Evolutionary conservation across 2,329 filamentous ascomycete species (phyloP).

Genomic region (Aschersonia sp.): DNA sequence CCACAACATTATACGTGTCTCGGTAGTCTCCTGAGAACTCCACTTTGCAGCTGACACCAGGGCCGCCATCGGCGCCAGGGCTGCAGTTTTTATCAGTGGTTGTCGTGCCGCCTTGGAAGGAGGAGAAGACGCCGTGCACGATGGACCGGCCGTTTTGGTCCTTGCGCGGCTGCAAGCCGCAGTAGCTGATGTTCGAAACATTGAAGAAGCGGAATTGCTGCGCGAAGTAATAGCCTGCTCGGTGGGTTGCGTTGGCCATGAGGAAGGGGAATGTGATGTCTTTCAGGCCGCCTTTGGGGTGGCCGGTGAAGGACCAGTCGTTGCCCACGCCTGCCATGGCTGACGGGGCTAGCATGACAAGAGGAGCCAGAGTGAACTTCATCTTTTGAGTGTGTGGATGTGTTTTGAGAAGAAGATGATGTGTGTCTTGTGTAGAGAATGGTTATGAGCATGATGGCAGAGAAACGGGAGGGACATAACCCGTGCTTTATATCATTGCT

Average conservation of each 20-base stretch:
- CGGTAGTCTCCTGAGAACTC: constrained; percentile 7
- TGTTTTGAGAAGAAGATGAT: too few species aligned
- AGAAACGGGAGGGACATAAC: too few species aligned
- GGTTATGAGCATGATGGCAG: too few species aligned
- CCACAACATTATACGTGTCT: constrained; percentile 7
- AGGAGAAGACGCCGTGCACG: constrained; percentile 10
- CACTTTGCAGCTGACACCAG: constrained; percentile 10
- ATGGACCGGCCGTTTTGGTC: constrained; percentile 5
- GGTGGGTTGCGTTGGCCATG: constrained; percentile 7
- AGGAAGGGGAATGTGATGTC: constrained; percentile 11
- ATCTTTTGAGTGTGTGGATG: neutral
- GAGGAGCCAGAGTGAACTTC: neutral
- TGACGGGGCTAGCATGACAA: constrained; percentile 1
- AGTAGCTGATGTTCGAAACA: constrained; percentile 6
- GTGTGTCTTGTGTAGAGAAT: too few species aligned
- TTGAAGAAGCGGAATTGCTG: constrained; percentile 8
- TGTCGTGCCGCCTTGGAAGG: constrained; percentile 7
- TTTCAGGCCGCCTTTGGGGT: constrained; percentile 4
- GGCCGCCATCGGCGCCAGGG: constrained; percentile 11
- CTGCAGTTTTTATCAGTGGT: constrained; percentile 8
- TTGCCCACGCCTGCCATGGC: constrained; percentile 1
- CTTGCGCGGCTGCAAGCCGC: constrained; percentile 8
- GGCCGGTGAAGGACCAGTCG: constrained; percentile 1
- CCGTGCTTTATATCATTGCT: too few species aligned
- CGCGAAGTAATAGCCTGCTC: constrained; percentile 10